Conservation (phyloP, 1,284 basidiomycete species). For the Sporisorium graminicola region DNA sequence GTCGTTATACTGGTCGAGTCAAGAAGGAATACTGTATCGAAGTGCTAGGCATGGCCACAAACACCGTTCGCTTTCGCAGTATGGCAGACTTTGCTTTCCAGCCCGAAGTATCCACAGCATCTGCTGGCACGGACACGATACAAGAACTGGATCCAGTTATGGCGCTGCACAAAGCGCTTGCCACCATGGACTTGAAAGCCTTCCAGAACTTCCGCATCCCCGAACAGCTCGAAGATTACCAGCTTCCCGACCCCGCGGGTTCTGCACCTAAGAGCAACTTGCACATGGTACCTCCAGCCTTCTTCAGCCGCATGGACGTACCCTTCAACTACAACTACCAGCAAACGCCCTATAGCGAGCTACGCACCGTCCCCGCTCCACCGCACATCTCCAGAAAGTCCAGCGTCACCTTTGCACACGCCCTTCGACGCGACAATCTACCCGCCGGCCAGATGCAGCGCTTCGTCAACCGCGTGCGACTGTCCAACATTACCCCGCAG, state of each 20-base stretch:
- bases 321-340: constrained; percentile 59
- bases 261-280: constrained; percentile 38
- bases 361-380: constrained; percentile 34
- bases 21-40: constrained; percentile 79
- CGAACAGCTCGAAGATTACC: constrained; percentile 53
- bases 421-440: constrained; percentile 1
- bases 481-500: constrained; percentile 46
- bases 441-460: constrained; percentile 22
- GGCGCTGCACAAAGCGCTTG: constrained; percentile 52
- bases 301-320: constrained; percentile 59
- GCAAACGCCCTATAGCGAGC: constrained; percentile 51
- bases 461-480: constrained; percentile 41
- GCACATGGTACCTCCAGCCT: constrained; percentile 60
- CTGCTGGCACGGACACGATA: background rate
- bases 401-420: constrained; percentile 14
- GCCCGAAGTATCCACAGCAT: constrained; percentile 34
- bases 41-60: constrained; percentile 80
- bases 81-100: constrained; percentile 67
- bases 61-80: constrained; percentile 84
- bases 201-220: constrained; percentile 46
- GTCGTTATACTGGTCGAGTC: constrained; percentile 52
- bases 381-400: background rate
- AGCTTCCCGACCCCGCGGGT: background rate
- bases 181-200: constrained; percentile 55
- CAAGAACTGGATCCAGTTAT: constrained; percentile 32